Base-by-base conservation (phyloP, 192 early-diverging fungal species). In the Helicostylum pulchrum region DNA sequence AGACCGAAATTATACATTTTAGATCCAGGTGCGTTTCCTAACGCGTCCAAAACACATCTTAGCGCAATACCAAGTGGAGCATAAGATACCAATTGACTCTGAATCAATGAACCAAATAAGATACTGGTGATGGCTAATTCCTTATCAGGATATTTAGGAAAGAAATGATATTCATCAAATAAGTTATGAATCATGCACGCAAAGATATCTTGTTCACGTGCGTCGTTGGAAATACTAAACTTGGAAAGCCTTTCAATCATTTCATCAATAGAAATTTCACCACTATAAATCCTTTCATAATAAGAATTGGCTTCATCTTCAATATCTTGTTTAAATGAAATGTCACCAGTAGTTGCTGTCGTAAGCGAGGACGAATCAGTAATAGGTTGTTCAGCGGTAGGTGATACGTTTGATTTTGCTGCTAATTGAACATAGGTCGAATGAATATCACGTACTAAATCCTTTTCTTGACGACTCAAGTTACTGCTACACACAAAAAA, bases 131-230 rank as follows among this genome's bases (percentile, higher is more conserved):
- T 88, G 2, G 83, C 79, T 12, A 98, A 81, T 75, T 96, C 92
- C 64, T 89, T 92, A 52, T 94, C 94, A 0, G 95, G 96, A 73
- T 98, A 99, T 74, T 92, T 90, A 26, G 89, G 79, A 61, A 99
- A 95, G 68, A 92, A 97, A 60, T 90, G 87, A 75, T 93, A 96
- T 75, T 99, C 97, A 63, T 98, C 97, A 75, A 99, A 90, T 34
- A 96, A 85, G 58, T 92, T 92, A 74, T 93, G 90, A 8, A 95
- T 87, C 84, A 97, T 95, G 68, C 89, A 94, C 8, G 86, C 82
- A 74, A 87, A 98, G 7, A 91, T 85, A 50, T 95, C 89, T 72
- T 89, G 89, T 63, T 92, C 92, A 20, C 86, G 78, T 21, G 78
- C 67, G 55, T 86, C 84, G 14, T 84, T 64, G 21, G 94, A 95